phyloP scores from a whole-genome alignment of 345 rosid genomes.

The Citrus mangshanensis region DNA sequence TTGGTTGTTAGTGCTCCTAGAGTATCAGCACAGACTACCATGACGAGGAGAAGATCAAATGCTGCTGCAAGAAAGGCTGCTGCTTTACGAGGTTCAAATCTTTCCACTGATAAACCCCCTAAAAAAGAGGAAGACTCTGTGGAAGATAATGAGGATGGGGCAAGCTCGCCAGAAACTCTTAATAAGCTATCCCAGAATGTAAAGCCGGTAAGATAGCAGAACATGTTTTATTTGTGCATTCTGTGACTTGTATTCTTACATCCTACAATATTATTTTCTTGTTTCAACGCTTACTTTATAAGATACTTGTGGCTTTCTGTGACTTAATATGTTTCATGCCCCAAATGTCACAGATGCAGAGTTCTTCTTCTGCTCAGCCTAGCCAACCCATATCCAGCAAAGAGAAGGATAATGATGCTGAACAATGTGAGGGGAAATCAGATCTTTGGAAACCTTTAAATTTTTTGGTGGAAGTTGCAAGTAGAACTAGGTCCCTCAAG shows the following conservation, averaged over 20 bases:
- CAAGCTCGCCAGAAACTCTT: conserved; percentile 74
- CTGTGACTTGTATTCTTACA: background rate
- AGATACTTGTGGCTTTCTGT: background rate
- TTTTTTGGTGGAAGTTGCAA: conserved; percentile 94
- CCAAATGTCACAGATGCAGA: conserved; percentile 35
- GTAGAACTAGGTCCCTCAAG: conserved; percentile 73
- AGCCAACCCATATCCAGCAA: conserved; percentile 27
- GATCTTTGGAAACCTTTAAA: conserved; percentile 91
- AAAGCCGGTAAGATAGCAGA: conserved; percentile 59
- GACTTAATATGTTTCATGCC: conserved; percentile 9
- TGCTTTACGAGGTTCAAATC: conserved; percentile 42
- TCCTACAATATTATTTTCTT: background rate
- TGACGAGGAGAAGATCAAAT: conserved; percentile 78
- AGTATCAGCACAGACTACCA: conserved; percentile 57
- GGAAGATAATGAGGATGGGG: conserved; percentile 51
- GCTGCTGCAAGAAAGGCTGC: conserved; percentile 50
- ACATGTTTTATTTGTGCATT: conserved; percentile 7
- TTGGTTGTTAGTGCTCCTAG: conserved; percentile 84
- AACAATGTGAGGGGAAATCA: conserved; percentile 57
- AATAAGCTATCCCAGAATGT: conserved; percentile 46
- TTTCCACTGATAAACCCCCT: conserved; percentile 40
- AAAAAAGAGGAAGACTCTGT: conserved; percentile 55
- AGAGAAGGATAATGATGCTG: conserved; percentile 40
- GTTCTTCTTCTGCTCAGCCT: conserved; percentile 55
- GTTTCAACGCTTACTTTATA: background rate